Evolutionary conservation across 1,284 basidiomycete genomes (phyloP), one percentile per base, ranked within the genome.

Genomic region (Ganoderma boninense): DNA sequence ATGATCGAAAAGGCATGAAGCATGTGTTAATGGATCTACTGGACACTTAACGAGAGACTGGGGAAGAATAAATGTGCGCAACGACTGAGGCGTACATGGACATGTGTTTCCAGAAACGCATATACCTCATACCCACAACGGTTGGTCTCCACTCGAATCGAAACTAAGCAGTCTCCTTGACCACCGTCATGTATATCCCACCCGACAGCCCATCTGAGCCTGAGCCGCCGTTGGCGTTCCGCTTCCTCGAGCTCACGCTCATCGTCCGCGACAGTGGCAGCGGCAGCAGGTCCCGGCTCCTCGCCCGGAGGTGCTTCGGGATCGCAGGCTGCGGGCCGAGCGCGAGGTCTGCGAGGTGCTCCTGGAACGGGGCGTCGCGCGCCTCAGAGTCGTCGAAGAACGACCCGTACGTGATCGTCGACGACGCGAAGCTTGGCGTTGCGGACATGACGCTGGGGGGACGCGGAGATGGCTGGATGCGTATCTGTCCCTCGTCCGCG

Each of bases 121-220:
- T 23, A 44, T 23, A 44, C 18, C 38, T 20, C 8, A 57, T 74
- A 26, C 23, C 49, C 23, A 52, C 13, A 49, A 2, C 8, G 46
- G 49, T 52, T 52, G 13, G 13, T 13, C 38, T 38, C 10, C 7
- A 38, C 38, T 38, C 38, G 38, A 38, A 32, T 32, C 38, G 38
- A 10, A 10, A 38, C 49, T 71, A 77, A 29, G 74, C 72, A 1
- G 80, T 82, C 75, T 85, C 82, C 69, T 80, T 80, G 65, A 82
- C 80, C 60, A 84, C 81, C 4, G 82, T 83, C 83, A 84, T 82
- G 72, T 81, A 82, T 59, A 84, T 78, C 38, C 72, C 79, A 43
- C 80, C 79, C 4, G 71, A 69, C 46, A 70, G 65, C 67, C 73
- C 69, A 23, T 67, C 66, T 57, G 67, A 70, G 59, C n/a, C 46